Evolutionary conservation across 768 basidiomycete genomes (phyloP).

Genomic region (Boletus huronensis): DNA sequence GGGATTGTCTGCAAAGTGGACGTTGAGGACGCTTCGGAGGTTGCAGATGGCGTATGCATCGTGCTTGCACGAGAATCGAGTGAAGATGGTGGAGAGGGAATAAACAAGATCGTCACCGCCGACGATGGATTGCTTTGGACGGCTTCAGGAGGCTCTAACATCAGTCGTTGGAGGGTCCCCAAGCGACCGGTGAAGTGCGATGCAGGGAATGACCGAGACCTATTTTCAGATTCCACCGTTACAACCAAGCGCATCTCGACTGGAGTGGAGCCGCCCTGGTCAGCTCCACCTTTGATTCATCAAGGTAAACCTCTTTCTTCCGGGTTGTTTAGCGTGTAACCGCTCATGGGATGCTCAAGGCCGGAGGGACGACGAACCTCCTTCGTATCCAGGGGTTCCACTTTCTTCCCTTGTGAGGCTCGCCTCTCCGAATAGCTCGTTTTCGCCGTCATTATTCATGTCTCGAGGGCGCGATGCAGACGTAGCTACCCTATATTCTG

Average conservation of each 20-base stretch:
- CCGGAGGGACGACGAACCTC: constrained; percentile 19
- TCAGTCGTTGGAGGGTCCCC: constrained; percentile 78
- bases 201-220: constrained; percentile 12
- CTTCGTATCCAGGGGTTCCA: constrained; percentile 58
- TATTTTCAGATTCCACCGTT: constrained; percentile 10
- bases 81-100: constrained; percentile 51
- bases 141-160: constrained; percentile 75
- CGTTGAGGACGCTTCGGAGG: constrained; percentile 72
- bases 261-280: constrained; percentile 19
- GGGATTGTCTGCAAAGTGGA: constrained; percentile 93
- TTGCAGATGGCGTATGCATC: constrained; percentile 87
- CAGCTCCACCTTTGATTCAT: constrained; percentile 5
- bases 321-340: not conserved
- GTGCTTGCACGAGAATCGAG: constrained; percentile 70
- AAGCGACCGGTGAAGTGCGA: constrained; percentile 34
- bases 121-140: constrained; percentile 90
- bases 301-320: constrained; percentile 20
- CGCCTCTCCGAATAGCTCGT: constrained; percentile 63
- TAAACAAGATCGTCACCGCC: constrained; percentile 79
- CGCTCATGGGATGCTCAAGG: constrained; percentile 19
- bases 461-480: constrained; percentile 61
- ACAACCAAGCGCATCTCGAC: constrained; percentile 9
- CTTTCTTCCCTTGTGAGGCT: constrained; percentile 68
- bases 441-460: constrained; percentile 36
- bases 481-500: constrained; percentile 83